Evolutionary conservation across 331 rosid genomes (phyloP).

Genomic region (Saraca asoca): DNA sequence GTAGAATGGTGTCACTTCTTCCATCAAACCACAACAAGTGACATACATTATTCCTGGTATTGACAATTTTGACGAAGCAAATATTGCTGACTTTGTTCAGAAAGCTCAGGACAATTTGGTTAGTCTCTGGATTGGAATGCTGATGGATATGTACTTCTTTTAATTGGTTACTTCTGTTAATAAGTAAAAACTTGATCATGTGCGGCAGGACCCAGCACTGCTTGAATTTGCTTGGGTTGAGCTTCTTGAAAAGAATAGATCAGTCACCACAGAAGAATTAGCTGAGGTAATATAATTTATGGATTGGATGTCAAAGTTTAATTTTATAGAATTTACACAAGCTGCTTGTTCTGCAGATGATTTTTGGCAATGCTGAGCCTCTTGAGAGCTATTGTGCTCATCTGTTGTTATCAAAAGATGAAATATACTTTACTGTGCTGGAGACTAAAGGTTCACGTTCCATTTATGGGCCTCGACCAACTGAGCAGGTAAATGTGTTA

Average conservation of each 20-base stretch:
- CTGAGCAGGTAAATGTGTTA: conserved; percentile 66
- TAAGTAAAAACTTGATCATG: conserved; percentile 34
- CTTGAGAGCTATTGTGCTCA: conserved; percentile 95
- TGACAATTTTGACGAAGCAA: conserved; percentile 69
- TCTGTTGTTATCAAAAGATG: conserved; percentile 81
- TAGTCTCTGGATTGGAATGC: conserved; percentile 40
- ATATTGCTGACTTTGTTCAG: conserved; percentile 63
- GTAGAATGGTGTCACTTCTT: conserved; percentile 83
- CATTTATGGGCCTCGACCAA: conserved; percentile 80
- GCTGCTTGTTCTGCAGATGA: conserved; percentile 65
- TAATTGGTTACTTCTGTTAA: conserved; percentile 14
- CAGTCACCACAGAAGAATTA: conserved; percentile 80
- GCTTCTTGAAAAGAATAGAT: conserved; percentile 79
- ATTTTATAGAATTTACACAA: conserved; percentile 37
- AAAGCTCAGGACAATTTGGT: conserved; percentile 80
- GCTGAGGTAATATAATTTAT: conserved; percentile 66
- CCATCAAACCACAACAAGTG: conserved; percentile 89
- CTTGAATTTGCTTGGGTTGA: conserved; percentile 98
- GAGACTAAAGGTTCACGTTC: conserved; percentile 76
- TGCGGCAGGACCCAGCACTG: conserved; percentile 73
- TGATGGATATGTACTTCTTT: conserved; percentile 2
- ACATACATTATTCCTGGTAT: conserved; percentile 89
- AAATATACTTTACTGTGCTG: conserved; percentile 75
- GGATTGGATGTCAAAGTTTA: conserved; percentile 30
- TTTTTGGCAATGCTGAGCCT: conserved; percentile 80